Evolutionary conservation across 768 basidiomycete genomes (phyloP).

Genomic region (Trametes maxima): DNA sequence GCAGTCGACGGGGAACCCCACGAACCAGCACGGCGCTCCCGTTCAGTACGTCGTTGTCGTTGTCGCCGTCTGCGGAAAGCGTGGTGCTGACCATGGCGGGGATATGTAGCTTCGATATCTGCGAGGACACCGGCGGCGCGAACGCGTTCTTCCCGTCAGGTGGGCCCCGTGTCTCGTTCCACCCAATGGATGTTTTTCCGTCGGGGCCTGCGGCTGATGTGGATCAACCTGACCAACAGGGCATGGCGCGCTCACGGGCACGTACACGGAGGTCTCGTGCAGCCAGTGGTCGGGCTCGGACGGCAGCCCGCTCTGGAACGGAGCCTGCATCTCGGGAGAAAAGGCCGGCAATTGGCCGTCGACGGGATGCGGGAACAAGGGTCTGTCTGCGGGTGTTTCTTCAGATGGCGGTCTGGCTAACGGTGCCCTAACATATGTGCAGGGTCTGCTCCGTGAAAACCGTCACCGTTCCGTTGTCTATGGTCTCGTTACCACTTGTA

Average conservation of each 20-base stretch:
- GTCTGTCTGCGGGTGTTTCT: constrained; percentile 30
- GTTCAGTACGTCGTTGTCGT: constrained; percentile 47
- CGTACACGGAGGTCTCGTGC: constrained; percentile 57
- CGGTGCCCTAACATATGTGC: background rate
- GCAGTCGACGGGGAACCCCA: constrained; percentile 44
- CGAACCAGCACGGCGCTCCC: constrained; percentile 45
- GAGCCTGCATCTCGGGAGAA: constrained; percentile 54
- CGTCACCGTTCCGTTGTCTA: background rate
- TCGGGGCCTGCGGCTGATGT: background rate
- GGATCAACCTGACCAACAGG: constrained; percentile 25
- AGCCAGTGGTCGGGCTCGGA: constrained; percentile 60
- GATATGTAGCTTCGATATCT: constrained; percentile 56
- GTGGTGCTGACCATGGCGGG: background rate
- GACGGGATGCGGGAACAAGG: constrained; percentile 56
- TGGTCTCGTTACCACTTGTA: background rate
- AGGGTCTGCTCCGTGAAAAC: constrained; percentile 16
- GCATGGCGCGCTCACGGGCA: constrained; percentile 55
- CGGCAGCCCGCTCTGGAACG: constrained; percentile 46
- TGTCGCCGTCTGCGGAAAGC: background rate
- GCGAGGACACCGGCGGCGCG: constrained; percentile 57
- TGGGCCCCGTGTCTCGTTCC: constrained; percentile 5
- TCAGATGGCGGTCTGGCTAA: background rate
- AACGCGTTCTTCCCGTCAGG: constrained; percentile 56
- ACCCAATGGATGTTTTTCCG: too few relatives aligned
- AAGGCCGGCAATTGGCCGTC: constrained; percentile 53